phyloP scores from a whole-genome alignment of 148 eudicot species.

The Pouteria glomerata region DNA sequence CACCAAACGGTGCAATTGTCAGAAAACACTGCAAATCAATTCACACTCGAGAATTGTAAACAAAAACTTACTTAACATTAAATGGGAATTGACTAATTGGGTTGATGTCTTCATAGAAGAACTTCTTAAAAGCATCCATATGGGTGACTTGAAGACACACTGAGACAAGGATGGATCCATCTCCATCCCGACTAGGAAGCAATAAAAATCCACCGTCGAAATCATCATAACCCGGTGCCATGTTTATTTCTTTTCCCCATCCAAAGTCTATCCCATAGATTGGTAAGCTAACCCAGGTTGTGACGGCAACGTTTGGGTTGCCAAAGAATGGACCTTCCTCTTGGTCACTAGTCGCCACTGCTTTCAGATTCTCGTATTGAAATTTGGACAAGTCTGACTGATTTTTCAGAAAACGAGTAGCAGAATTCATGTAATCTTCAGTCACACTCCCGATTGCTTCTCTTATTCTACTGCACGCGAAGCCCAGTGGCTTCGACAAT shows the following conservation, averaged over 20 bases:
- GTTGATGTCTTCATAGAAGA: not conserved
- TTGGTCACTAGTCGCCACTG: not conserved
- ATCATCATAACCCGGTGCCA: slow-evolving; percentile 22
- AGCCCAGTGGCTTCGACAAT: slow-evolving; percentile 21
- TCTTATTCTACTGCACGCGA: slow-evolving; percentile 24
- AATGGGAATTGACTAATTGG: no score
- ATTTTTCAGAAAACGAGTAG: no score
- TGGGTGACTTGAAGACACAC: slow-evolving; percentile 11
- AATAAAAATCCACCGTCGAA: slow-evolving; percentile 25
- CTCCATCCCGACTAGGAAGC: slow-evolving; percentile 18
- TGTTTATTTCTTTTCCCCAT: slow-evolving; percentile 29
- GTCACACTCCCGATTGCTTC: slow-evolving; percentile 16
- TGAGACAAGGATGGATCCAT: slow-evolving; percentile 29
- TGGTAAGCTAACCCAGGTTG: slow-evolving; percentile 27
- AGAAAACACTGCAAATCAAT: no score
- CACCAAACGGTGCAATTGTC: no score
- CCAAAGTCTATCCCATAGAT: slow-evolving; percentile 27
- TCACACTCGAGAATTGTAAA: no score
- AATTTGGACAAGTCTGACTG: slow-evolving; percentile 16
- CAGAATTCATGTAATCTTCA: slow-evolving; percentile 18
- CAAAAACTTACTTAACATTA: no score
- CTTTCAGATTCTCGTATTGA: slow-evolving; percentile 19
- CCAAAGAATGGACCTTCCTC: slow-evolving; percentile 19
- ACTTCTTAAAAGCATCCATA: no score
- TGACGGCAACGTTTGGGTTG: slow-evolving; percentile 23